Evolutionary conservation across 495 filamentous ascomycete genomes (phyloP).

Genomic region (Corynascus novoguineensis): DNA sequence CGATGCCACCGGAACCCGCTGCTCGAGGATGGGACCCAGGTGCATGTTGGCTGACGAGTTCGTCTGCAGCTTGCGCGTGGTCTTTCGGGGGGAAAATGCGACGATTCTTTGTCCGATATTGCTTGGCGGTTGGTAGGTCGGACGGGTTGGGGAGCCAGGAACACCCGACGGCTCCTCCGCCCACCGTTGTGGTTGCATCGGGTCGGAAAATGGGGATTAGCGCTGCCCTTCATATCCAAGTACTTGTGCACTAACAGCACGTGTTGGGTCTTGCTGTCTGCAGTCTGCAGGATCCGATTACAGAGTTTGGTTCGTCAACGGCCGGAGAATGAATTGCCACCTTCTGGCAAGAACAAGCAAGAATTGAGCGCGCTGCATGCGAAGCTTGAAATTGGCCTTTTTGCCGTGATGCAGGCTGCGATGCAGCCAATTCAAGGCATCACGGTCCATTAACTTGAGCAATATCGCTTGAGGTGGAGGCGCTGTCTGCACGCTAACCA

Average conservation of each 20-base stretch:
- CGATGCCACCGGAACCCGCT: background rate
- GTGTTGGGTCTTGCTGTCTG: too few species aligned
- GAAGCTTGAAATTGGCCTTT: constrained; percentile 1
- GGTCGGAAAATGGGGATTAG: constrained; percentile 8
- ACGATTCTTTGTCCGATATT: background rate
- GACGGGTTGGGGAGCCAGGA: background rate
- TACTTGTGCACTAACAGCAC: too few species aligned
- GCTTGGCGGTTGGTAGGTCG: constrained; percentile 2
- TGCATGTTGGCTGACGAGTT: constrained; percentile 1
- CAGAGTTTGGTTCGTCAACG: background rate
- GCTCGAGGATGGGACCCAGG: background rate
- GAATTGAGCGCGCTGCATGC: background rate
- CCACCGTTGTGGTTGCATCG: constrained; percentile 1
- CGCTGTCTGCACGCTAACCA: constrained; percentile 4
- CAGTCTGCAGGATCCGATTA: too few species aligned
- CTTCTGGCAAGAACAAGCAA: background rate
- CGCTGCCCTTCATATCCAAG: constrained; percentile 10
- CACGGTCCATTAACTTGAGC: constrained; percentile 4
- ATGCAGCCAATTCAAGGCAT: background rate
- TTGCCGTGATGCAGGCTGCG: constrained; percentile 5
- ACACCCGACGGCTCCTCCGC: background rate
- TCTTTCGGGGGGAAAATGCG: background rate
- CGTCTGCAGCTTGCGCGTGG: constrained; percentile 2
- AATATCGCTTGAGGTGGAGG: constrained; percentile 2
- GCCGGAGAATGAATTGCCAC: too few species aligned